Conservation (phyloP, 768 basidiomycete species). For the Asterophora parasitica region DNA sequence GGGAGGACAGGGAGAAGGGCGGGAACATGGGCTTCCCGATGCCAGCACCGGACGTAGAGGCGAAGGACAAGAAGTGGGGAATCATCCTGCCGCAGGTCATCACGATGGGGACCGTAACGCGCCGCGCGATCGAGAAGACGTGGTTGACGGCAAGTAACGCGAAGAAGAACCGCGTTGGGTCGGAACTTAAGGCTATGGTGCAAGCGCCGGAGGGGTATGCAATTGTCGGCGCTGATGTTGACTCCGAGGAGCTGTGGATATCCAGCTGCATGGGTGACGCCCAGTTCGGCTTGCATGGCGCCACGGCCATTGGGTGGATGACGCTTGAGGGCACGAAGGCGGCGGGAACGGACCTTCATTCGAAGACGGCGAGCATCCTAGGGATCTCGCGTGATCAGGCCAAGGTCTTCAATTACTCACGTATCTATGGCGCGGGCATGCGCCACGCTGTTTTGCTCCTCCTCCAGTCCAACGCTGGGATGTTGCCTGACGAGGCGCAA, state of each 20-base stretch:
- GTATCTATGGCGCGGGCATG: constrained; percentile 98
- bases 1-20: constrained; percentile 45
- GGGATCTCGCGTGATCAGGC: constrained; percentile 92
- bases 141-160: constrained; percentile 99
- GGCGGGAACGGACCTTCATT: constrained; percentile 92
- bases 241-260: constrained; percentile 99
- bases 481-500: constrained; percentile 76
- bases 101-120: constrained; percentile 98
- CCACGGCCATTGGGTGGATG: constrained; percentile 99
- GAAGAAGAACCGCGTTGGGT: constrained; percentile 96
- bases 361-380: constrained; percentile 90
- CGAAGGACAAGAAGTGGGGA: constrained; percentile 58
- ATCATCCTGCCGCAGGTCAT: constrained; percentile 95
- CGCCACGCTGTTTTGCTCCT: constrained; percentile 87
- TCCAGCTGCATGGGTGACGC: constrained; percentile 98
- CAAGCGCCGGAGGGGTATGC: constrained; percentile 89
- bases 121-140: constrained; percentile 94
- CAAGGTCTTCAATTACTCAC: constrained; percentile 98
- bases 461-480: constrained; percentile 75
- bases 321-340: constrained; percentile 95
- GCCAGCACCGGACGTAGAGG: constrained; percentile 11
- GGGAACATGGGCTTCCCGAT: constrained; percentile 48
- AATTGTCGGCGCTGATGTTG: constrained; percentile 97
- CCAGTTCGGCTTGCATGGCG: constrained; percentile 94
- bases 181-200: constrained; percentile 97